Percentiles rank a stretch among this genome's conserved stretches.
These are phyloP conservation scores for Hura crepitans DNA, from an alignment of 441 rosid genomes.

Conservation along the genomic window DNA sequence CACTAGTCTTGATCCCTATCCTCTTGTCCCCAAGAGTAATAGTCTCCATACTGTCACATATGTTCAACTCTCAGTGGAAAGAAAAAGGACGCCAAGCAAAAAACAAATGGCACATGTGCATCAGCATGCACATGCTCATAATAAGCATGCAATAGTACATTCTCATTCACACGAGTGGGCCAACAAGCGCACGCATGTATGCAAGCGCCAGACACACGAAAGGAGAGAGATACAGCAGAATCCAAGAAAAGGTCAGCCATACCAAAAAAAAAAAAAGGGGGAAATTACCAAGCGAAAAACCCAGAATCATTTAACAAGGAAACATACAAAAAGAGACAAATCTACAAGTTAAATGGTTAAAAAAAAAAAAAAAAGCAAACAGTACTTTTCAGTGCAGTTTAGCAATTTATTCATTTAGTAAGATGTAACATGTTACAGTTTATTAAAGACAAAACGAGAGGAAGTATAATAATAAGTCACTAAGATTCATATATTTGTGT, in stretches of 20 bases:
- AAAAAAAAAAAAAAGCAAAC: not conserved
- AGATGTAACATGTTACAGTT: not conserved
- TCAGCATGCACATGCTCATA: not conserved
- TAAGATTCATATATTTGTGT: not conserved
- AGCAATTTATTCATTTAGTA: not conserved
- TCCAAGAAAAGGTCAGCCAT: not conserved
- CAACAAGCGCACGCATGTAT: not conserved
- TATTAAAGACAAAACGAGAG: not conserved
- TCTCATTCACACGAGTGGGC: not conserved
- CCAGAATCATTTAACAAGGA: not conserved
- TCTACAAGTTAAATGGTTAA: not conserved
- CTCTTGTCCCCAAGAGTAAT: conserved; percentile 98
- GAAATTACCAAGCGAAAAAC: not conserved
- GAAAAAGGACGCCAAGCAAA: conserved; percentile 21
- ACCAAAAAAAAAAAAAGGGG: no score
- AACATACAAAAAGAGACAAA: not conserved
- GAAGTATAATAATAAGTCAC: no score
- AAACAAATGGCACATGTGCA: not conserved
- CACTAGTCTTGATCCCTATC: conserved; percentile 96
- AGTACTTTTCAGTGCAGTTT: not conserved
- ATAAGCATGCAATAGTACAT: not conserved
- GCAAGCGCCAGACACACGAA: not conserved
- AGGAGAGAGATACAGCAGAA: not conserved
- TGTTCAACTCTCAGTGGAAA: conserved; percentile 20
- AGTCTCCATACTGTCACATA: conserved; percentile 88